These are phyloP conservation scores for Malus orientalis DNA, from an alignment of 306 rosid species.

Conservation along the genomic window DNA sequence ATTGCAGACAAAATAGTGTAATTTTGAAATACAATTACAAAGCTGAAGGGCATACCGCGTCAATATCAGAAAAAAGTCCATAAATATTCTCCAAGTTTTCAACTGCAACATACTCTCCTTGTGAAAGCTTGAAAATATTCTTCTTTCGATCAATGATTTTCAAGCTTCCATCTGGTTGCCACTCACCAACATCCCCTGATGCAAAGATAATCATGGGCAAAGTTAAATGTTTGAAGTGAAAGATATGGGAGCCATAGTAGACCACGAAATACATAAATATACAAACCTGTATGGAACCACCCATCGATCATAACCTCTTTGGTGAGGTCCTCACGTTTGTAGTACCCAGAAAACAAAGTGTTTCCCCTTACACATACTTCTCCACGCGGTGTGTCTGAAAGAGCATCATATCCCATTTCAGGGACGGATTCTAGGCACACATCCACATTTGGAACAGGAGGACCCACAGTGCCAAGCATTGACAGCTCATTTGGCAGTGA, in stretches of 20 bases:
- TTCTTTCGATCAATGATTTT: constrained; percentile 93
- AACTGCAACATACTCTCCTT: constrained; percentile 98
- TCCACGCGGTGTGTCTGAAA: constrained; percentile 66
- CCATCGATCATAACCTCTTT: constrained; percentile 73
- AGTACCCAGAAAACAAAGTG: constrained; percentile 82
- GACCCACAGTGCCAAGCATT: constrained; percentile 97
- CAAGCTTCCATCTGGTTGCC: constrained; percentile 95
- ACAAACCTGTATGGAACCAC: constrained; percentile 96
- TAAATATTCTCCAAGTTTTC: constrained; percentile 91
- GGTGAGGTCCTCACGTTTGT: constrained; percentile 92
- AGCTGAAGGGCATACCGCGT: constrained; percentile 47
- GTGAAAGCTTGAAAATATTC: constrained; percentile 97
- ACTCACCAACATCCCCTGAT: constrained; percentile 93
- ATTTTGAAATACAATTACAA: not conserved
- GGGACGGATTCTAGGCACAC: constrained; percentile 91
- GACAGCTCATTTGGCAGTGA: constrained; percentile 65
- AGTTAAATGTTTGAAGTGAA: not conserved
- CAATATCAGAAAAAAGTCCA: constrained; percentile 57
- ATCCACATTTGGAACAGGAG: constrained; percentile 94
- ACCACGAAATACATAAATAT: constrained; percentile 6
- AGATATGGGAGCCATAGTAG: constrained; percentile 5
- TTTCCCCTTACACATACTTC: constrained; percentile 78
- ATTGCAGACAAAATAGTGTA: not conserved
- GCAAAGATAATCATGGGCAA: constrained; percentile 19
- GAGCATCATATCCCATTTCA: constrained; percentile 90